Evolutionary conservation across 1,284 basidiomycete genomes (phyloP), one percentile per base, ranked within the genome.

Genomic region (Rhodofomes roseus): DNA sequence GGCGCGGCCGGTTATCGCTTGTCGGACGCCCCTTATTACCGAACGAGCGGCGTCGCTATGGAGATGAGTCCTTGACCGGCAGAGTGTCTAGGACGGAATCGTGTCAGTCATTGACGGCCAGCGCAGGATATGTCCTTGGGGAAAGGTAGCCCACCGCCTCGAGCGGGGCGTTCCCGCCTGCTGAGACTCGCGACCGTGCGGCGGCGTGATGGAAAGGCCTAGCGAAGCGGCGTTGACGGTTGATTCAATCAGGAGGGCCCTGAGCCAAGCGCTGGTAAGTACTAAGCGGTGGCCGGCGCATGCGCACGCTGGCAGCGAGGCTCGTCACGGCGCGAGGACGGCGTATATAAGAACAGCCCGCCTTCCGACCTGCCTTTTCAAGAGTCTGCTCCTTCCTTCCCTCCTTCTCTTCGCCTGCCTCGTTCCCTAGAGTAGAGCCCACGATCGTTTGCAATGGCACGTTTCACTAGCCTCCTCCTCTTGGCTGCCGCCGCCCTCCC

Each of bases 381-480:
- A 44, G 46, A 54, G 43, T 60, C 58, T 54, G 59, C 57, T 56
- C 59, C 51, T 58, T 63, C 46, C 48, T 34, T 56, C 57, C 59
- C 60, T 60, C 34, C 31, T 51, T 62, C 58, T 50, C 50, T 44
- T 56, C 54, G 27, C 43, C 41, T 18, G 25, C 34, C 37, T 39
- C 39, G 31, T 58, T 56, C 58, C 68, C 57, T 60, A 68, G 66
- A 56, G 68, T 68, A 62, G 59, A 58, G 46, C 53, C 56, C 61
- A 68, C 69, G 63, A 54, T 72, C 71, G 22, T 72, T 69, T 39
- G 63, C 63, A 58, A 73, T 73, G 72, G 64, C 70, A 55, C 63
- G 70, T 62, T 64, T 71, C 64, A 58, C 66, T 46, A 67, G 67
- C 59, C 62, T 70, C 22, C 44, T 70, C 37, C 62, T 72, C 44